A percentile compares a stretch with the other conserved stretches of the same genome.
phyloP scores from a whole-genome alignment of 2,329 filamentous ascomycete genomes.

The Aplosporella prunicola region DNA sequence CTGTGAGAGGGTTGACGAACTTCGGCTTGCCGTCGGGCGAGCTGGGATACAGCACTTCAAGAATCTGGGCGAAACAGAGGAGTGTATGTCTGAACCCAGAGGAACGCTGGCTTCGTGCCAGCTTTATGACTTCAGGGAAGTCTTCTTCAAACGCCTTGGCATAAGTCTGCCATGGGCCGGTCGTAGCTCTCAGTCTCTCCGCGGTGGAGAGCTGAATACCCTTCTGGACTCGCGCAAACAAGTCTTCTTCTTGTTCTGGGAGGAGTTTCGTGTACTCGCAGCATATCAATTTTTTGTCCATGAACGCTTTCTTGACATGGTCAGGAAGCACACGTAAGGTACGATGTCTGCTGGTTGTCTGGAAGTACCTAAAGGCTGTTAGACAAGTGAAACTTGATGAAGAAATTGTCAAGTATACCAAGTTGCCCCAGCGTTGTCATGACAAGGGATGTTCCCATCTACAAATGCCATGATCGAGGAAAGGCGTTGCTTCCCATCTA shows the following conservation, averaged over 20 bases:
- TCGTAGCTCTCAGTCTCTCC: conserved; percentile 39
- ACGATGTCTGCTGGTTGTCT: too few relatives aligned
- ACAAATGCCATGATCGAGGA: conserved; percentile 38
- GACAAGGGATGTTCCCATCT: conserved; percentile 35
- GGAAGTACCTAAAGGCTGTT: too few relatives aligned
- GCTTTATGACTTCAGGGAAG: conserved; percentile 30
- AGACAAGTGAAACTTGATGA: too few relatives aligned
- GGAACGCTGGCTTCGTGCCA: conserved; percentile 21
- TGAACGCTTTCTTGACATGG: conserved; percentile 28
- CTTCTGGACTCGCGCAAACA: conserved; percentile 40
- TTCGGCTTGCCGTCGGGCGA: conserved; percentile 18
- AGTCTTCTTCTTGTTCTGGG: conserved; percentile 36
- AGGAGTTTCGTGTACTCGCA: conserved; percentile 35
- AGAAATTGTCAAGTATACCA: too few relatives aligned
- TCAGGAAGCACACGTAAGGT: conserved; percentile 27
- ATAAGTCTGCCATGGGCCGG: conserved; percentile 38
- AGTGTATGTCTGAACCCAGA: conserved; percentile 27
- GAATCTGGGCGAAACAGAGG: conserved; percentile 28
- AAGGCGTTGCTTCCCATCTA: conserved; percentile 42
- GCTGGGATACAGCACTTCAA: conserved; percentile 23
- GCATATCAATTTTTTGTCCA: conserved; percentile 32
- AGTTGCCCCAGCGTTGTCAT: conserved; percentile 32
- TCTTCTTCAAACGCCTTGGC: conserved; percentile 34
- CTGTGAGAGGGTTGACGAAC: conserved; percentile 16
- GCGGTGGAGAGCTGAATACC: conserved; percentile 36